Base-by-base conservation (phyloP, 2,329 filamentous ascomycete species). In the Xylaria sp. region DNA sequence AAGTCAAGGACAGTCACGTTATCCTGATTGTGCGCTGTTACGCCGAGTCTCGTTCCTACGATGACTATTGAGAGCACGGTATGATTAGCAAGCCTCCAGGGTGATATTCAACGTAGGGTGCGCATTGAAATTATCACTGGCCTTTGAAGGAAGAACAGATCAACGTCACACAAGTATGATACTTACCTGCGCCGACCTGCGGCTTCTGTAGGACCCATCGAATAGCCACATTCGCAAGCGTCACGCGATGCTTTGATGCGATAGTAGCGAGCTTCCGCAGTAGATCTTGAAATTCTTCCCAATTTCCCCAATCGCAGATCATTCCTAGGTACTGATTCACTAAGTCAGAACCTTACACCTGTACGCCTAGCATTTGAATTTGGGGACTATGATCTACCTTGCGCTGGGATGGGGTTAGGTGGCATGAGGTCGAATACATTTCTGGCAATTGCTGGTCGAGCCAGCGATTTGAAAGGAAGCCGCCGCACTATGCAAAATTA, bases 381-480 rank as follows among this genome's bases (percentile, higher is more conserved):
- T 12, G 28, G 36, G 4, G 2, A 7, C 12, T 25, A 25, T 8
- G 12, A 54, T 58, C 64, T 60, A 71, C 76, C 72, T 82, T 80
- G 57, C 80, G 75, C 61, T 82, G 80, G 4, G 79, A 80, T 2
- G 79, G 80, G 0, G 79, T 82, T 10, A 81, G 70, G 5, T 54
- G 69, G 8, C 52, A 71, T 18, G 75, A 67, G 58, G 77, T 70
- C 1, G 75, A 75, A 70, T 80, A 81, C 20, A 78, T 67, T 20
- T 79, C 76, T 0, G 80, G 79, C 2, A 69, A 67, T n/a, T 76
- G 75, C 61, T 77, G 68, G 33, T 55, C 57, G 10, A 79, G 75
- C 80, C 79, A 82, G 5, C 62, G 74, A 71, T 33, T 78, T 58
- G 79, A 78, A 31, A 82, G 73, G 54, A 82, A 78, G 6, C 80